Base-by-base conservation (phyloP, 345 rosid species). In the Syzygium jambos region DNA sequence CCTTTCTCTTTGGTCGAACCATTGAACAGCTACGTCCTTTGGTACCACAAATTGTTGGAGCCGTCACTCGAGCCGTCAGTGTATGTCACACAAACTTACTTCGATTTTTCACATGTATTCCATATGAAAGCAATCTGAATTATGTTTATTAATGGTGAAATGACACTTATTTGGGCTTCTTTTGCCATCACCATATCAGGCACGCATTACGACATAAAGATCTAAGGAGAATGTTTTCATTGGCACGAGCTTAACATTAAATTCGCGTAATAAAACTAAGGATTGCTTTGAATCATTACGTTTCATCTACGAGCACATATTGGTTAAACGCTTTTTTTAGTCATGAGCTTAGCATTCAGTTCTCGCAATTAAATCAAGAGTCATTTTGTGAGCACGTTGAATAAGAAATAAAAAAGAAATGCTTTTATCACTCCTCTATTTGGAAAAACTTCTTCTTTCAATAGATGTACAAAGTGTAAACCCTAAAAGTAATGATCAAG, bases 21-120 rank as follows among this genome's bases (percentile, higher is more conserved):
- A 84, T 89, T 61, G 78, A 87, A 78, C 89, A 89, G 80, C 87
- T 93, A 1, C 86, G 82, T 51, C 89, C 91, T 84, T 56, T 57
- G 5, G 93, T 93, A 23, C 94, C 96, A 54, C 85, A 87, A 3
- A 94, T 95, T 5, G 92, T 95, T 85, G 88, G 85, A 61, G 92
- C 90, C 87, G 92, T 93, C 52, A 52, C 87, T 15, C 78, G 78
- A 14, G 78, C 78, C 4, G 16, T 21, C 82, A 22, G 46, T 29
- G 88, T 87, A 87, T 51, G 88, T 61, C 27, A 10, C 51, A 4
- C n/a, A 83, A 19, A 61, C 77, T 34, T 30, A 34, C 13, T 63
- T 25, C 54, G 12, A 7, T 49, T 29, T 85, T 25, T 57, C 63
- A 23, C 63, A 4, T 57, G 63, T 57, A 57, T 11, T 57, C 63